Conservation (phyloP, 257 asterid species). For the Capsicum pubescens region DNA sequence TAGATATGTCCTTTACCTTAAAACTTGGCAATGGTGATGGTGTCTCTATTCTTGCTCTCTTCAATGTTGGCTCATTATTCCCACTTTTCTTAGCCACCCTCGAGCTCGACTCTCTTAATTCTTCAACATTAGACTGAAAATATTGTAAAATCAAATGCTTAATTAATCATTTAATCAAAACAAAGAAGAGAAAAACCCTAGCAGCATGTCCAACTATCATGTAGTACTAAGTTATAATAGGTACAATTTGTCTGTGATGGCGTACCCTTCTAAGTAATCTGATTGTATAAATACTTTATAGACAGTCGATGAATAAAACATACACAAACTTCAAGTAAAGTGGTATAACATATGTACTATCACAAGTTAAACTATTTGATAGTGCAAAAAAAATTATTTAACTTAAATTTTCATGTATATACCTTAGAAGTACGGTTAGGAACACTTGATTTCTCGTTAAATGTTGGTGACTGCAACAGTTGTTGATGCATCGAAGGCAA, state of each 20-base stretch:
- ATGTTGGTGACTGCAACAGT: constrained; percentile 16
- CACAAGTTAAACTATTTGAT: background rate
- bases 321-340: too few species aligned
- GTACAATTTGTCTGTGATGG: too few species aligned
- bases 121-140: constrained; percentile 34
- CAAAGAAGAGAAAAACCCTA: background rate
- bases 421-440: constrained; percentile 4
- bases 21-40: constrained; percentile 72
- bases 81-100: constrained; percentile 42
- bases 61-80: constrained; percentile 42
- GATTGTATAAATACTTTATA: background rate
- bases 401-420: background rate
- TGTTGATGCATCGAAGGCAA: constrained; percentile 30
- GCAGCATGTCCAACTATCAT: background rate
- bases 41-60: constrained; percentile 60
- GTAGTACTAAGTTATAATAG: too few species aligned
- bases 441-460: background rate
- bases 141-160: background rate
- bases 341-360: background rate
- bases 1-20: constrained; percentile 47
- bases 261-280: background rate
- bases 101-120: constrained; percentile 29
- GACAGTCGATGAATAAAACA: background rate
- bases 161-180: background rate
- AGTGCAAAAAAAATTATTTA: background rate